Evolutionary conservation across 129 eudicot genomes (phyloP), one percentile per base, ranked within the genome.

Genomic region (Lactuca sativa): DNA sequence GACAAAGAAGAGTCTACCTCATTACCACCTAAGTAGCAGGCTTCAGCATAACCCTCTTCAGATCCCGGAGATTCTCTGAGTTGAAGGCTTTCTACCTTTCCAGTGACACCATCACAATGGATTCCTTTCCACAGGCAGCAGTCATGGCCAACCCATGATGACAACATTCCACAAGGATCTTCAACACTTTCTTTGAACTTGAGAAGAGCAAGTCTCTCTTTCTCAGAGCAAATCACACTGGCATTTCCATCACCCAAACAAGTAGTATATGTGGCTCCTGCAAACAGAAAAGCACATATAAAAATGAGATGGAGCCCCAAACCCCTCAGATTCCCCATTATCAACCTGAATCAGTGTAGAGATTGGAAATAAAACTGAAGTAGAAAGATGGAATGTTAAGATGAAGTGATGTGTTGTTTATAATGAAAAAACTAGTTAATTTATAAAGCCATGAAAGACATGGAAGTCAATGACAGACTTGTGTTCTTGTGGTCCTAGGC

Each of bases 181-280:
- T 9, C 6, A 4, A 32, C 36, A 9, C 51, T 66, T 5, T 59
- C 5, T 40, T 58, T 67, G 62, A 67, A 76, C 10, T 51, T 60
- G 36, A 76, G 63, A 21, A 76, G 66, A 16, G 80, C 80, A 67
- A 51, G 56, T 60, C 38, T 52, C 60, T 76, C 80, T 21, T 25
- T 17, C 18, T 38, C 9, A 62, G 17, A 34, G 36, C 66, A 34
- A 36, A n/a, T 2, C 0, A 0, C 0, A 8, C 13, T 47, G 1
- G 14, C 9, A 13, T 47, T 47, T 9, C 13, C 13, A 9, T 3
- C 52, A 34, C 37, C 37, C 37, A 34, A 34, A 34, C 37, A 34
- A 34, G 37, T 34, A 34, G 37, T 34, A 34, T 3, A 34, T 34
- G 52, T 47, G 13, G 11, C 14, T 18, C 21, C 21, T 47, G 52